A percentile compares a stretch with the other conserved stretches of the same genome.
These are phyloP conservation scores for Xylaria curta DNA, from an alignment of 495 filamentous ascomycete species.

Conservation along the genomic window DNA sequence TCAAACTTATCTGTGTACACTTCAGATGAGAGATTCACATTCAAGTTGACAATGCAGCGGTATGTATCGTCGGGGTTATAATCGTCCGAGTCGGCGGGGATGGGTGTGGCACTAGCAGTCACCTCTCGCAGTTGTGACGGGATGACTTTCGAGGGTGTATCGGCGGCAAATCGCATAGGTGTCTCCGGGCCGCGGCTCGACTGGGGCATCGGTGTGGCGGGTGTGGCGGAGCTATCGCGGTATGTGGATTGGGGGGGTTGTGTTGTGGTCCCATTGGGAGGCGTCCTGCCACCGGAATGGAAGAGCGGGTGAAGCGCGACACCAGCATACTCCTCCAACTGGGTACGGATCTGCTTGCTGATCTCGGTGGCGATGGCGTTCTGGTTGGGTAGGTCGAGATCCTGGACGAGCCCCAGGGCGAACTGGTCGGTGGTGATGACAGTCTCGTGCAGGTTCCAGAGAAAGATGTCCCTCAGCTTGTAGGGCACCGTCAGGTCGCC, in stretches of 20 bases:
- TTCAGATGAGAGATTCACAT: conserved; percentile 89
- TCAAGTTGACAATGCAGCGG: conserved; percentile 86
- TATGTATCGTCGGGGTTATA: conserved; percentile 90
- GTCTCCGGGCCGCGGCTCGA: conserved; percentile 54
- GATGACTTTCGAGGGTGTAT: conserved; percentile 42
- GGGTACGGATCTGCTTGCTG: conserved; percentile 89
- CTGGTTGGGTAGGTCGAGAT: conserved; percentile 86
- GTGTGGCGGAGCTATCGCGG: conserved; percentile 47
- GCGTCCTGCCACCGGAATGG: conserved; percentile 58
- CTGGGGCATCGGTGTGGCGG: conserved; percentile 54
- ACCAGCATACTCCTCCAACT: conserved; percentile 95
- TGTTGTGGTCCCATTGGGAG: conserved; percentile 32
- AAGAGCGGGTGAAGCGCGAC: conserved; percentile 93
- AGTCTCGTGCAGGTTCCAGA: conserved; percentile 98
- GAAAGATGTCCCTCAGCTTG: conserved; percentile 88
- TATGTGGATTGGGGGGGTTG: conserved; percentile 49
- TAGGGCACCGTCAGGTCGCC: conserved; percentile 81
- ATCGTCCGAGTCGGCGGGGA: conserved; percentile 60
- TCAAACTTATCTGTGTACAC: conserved; percentile 98
- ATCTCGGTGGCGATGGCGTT: conserved; percentile 73
- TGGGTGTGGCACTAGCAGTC: conserved; percentile 58
- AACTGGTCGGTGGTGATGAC: conserved; percentile 95
- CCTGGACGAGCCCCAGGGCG: conserved; percentile 86
- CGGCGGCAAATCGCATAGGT: conserved; percentile 47
- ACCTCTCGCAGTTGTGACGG: conserved; percentile 44